Percentiles rank a stretch among this genome's conserved stretches.
phyloP scores from a whole-genome alignment of 306 rosid species.

The Pyrus pyrifolia region DNA sequence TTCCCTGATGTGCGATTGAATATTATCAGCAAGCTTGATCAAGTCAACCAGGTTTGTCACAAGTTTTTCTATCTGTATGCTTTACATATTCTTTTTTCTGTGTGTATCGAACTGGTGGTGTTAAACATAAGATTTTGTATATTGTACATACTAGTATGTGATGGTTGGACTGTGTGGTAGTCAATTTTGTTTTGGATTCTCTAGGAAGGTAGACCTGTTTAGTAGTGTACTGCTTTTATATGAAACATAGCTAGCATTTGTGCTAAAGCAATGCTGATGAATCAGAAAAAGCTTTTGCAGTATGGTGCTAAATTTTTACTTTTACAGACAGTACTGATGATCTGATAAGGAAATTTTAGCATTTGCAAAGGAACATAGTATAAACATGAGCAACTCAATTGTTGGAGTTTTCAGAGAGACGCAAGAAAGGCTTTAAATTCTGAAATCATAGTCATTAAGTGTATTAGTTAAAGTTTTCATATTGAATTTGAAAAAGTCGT shows the following conservation, averaged over 20 bases:
- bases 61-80: background rate
- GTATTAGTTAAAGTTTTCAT: background rate
- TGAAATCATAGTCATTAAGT: background rate
- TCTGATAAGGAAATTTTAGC: background rate
- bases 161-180: background rate
- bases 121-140: background rate
- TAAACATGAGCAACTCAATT: background rate
- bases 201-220: background rate
- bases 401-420: background rate
- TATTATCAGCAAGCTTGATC: slow-evolving; percentile 98
- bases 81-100: background rate
- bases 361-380: background rate
- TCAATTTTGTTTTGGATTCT: background rate
- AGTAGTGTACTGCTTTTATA: background rate
- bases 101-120: background rate
- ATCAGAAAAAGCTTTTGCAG: background rate
- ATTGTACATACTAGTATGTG: background rate
- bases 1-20: slow-evolving; percentile 96
- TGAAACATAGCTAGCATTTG: background rate
- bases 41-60: slow-evolving; percentile 85
- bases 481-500: background rate
- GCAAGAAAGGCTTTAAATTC: background rate
- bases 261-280: background rate
- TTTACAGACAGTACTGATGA: background rate
- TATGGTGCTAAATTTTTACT: background rate